phyloP scores from a whole-genome alignment of 768 basidiomycete species.

The Rossbeevera mucosa region DNA sequence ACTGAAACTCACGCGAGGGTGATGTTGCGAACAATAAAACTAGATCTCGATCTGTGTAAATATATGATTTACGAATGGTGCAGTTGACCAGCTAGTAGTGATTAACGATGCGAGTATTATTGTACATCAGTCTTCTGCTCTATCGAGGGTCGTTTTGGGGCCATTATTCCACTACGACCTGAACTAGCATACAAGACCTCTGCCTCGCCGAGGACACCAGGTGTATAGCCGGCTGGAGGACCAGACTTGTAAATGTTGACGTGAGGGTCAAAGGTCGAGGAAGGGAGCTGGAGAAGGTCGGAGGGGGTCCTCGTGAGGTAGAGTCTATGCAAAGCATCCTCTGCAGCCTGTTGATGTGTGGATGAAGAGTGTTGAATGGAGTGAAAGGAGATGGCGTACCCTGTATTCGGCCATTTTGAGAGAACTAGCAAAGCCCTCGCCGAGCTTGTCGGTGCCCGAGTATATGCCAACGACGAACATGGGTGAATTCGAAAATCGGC shows the following conservation, averaged over 20 bases:
- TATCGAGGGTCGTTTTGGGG: constrained; percentile 29
- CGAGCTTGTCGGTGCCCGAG: constrained; percentile 77
- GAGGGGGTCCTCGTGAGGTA: constrained; percentile 78
- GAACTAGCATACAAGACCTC: constrained; percentile 71
- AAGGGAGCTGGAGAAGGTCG: constrained; percentile 64
- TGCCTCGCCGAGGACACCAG: constrained; percentile 53
- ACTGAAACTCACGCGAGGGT: neutral
- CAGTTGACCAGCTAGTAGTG: no score
- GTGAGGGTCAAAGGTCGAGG: constrained; percentile 63
- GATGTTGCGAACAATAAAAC: neutral
- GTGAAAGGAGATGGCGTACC: constrained; percentile 39
- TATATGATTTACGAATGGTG: neutral
- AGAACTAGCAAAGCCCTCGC: constrained; percentile 92
- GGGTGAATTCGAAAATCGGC: constrained; percentile 85
- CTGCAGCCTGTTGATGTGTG: constrained; percentile 56
- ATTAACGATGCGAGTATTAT: constrained; percentile 28
- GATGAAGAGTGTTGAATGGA: neutral
- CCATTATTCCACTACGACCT: constrained; percentile 45
- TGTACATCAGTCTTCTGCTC: constrained; percentile 25
- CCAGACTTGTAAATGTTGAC: constrained; percentile 52
- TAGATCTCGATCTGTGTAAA: neutral
- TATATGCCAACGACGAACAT: constrained; percentile 96
- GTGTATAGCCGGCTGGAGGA: constrained; percentile 44
- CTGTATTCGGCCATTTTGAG: constrained; percentile 94
- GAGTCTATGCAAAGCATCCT: constrained; percentile 77